Base-by-base conservation (phyloP, 2,329 filamentous ascomycete species). In the Chrysosporium keratinophilum region DNA sequence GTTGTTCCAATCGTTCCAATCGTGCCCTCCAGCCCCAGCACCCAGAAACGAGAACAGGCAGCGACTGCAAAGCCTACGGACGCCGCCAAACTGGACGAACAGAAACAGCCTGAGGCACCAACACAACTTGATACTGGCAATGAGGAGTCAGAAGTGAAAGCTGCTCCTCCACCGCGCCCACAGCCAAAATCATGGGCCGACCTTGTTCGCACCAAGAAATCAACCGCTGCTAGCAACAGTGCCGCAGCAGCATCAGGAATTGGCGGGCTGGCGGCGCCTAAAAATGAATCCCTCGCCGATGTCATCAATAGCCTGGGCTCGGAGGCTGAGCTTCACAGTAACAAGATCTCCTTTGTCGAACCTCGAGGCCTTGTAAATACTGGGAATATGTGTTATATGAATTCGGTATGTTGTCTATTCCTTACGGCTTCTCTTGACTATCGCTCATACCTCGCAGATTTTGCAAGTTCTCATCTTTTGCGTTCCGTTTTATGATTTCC, bases 361-460 rank as follows among this genome's bases (percentile, higher is more conserved):
- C 93, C 93, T 49, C 82, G 91, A 60, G 93, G 93, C 47, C 79
- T 98, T 65, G 87, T 95, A 61, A 98, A 98, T 71, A 94, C 91
- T 40, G 93, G 93, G 48, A 97, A 98, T 67, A 94, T 97, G 87
- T 98, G 93, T 72, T 98, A 98, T 73, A 97, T 98, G 93, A 98
- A 97, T 75, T 96, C 93, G 59, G 91, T 95, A 78, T 73, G 87
- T 74, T n/a, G 3, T 15, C 11, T 61, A 31, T 37, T 6, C 6
- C 40, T 41, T 6, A 3, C 31, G 9, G 9, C 10, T n/a, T 15
- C 14, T 42, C 20, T 20, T 46, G 9, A 15, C 17, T 3, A 3
- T 14, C n/a, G 19, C 48, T 52, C n/a, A 55, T 31, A 43, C 20
- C 40, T 14, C 19, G 15, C 39, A 95, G 89, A 84, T 97, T 69